Evolutionary conservation across 2,329 filamentous ascomycete species (phyloP), one percentile per base, ranked within the genome.

Genomic region (Cladosporium sphaerospermum): DNA sequence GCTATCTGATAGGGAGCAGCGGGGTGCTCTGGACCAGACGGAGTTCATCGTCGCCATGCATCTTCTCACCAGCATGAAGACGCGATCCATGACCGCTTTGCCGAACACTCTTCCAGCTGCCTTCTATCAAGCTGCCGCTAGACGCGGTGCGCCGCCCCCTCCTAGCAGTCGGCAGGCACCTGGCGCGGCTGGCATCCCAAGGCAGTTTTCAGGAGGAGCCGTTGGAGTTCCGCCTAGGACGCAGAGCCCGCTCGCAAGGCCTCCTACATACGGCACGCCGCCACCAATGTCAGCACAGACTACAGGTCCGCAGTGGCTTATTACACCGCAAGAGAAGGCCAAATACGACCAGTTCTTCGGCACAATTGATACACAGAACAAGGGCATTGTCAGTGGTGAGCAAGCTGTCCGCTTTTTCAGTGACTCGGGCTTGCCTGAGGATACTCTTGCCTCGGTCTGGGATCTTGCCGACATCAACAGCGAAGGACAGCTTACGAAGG

Each of bases 1-100:
- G 63, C 79, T 99, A 56, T 87, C 91, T 18, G 93, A 99, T 68
- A 93, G 89, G 0, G 91, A 96, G 71, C 90, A 96, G 72, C 84
- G 91, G 50, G 93, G 93, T 47, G 84, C 86, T 32, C 78, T 99
- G 34, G 87, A 91, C 54, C 79, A 85, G 62, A 92, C 90, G 11
- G 93, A 97, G 64, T 99, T 99, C 68, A 88, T 96, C 66, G 95
- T 99, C 65, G 93, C 93, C 43, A 99, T 99, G 93, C 93, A 99
- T 70, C 77, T 99, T 56, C 78, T 99, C 57, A 92, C 89, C 11
- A 96, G 90, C 10, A 89, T 89, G 73, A 96, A 95, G 76, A 86
- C 84, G 10, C 88, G 90, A 18, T 78, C 84, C 31, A 79, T 99
- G 69, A 84, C 89, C 58, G 83, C 81, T 16, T 78, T 97, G 53